phyloP scores from a whole-genome alignment of 108 stramenopile genomes.

The Nannochloropsis gaditana region DNA sequence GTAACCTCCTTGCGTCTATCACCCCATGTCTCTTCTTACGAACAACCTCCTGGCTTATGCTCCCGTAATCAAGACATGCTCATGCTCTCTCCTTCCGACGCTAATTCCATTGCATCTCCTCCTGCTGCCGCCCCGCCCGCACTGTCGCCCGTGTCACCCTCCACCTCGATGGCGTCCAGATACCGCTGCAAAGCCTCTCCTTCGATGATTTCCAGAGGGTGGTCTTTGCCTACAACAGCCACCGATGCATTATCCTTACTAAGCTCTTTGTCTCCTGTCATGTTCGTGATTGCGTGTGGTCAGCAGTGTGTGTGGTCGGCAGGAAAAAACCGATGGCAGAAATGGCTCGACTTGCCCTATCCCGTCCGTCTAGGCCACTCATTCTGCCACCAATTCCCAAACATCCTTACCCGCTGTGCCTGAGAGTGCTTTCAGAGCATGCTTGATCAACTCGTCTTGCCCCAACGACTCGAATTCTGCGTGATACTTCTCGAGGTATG shows the following conservation, averaged over 20 bases:
- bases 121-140: background rate
- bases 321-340: background rate
- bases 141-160: background rate
- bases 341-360: background rate
- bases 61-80: background rate
- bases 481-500: slow-evolving; percentile 88
- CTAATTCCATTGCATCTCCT: background rate
- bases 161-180: slow-evolving; percentile 47
- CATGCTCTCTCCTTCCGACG: slow-evolving; percentile 2
- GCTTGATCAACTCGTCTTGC: slow-evolving; percentile 86
- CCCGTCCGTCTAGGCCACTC: background rate
- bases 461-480: slow-evolving; percentile 42
- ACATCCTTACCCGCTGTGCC: slow-evolving; percentile 59
- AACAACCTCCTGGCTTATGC: no score
- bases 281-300: background rate
- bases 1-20: no score
- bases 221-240: slow-evolving; percentile 40
- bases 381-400: background rate
- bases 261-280: slow-evolving; percentile 47
- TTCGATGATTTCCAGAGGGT: slow-evolving; percentile 32
- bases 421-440: slow-evolving; percentile 84
- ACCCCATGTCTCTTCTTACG: no score
- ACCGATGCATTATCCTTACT: slow-evolving; percentile 29
- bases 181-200: slow-evolving; percentile 37
- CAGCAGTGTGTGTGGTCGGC: background rate